Conservation (phyloP, 306 rosid genomes). For the Rosa multiflora region DNA sequence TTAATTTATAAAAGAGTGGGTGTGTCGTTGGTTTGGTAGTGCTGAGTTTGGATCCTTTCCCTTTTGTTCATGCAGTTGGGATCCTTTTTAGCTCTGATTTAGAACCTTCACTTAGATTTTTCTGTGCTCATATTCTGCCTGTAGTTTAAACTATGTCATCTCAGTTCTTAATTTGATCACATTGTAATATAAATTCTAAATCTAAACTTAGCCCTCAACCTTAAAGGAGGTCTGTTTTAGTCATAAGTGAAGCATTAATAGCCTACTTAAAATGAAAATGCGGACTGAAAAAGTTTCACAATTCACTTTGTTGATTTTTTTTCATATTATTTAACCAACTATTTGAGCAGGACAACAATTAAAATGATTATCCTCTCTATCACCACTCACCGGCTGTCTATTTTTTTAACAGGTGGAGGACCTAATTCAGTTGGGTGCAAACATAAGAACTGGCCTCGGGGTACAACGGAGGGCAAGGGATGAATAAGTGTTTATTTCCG, state of each 20-base stretch:
- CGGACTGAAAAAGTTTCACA: background rate
- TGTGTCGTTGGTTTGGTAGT: background rate
- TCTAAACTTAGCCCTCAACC: background rate
- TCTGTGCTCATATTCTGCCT: background rate
- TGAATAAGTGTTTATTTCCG: constrained; percentile 7
- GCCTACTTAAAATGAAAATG: background rate
- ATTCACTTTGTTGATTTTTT: background rate
- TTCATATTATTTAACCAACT: background rate
- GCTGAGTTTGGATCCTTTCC: background rate
- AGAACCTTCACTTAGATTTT: background rate
- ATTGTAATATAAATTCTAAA: background rate
- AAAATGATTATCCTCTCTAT: background rate
- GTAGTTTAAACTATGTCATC: background rate
- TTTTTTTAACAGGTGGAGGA: constrained; percentile 58
- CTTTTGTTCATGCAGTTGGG: background rate
- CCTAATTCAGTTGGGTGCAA: constrained; percentile 60
- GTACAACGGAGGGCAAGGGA: constrained; percentile 48
- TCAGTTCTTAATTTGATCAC: background rate
- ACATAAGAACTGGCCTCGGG: constrained; percentile 64
- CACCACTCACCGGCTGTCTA: background rate
- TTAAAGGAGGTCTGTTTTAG: background rate
- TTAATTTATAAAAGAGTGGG: background rate
- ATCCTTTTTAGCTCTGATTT: background rate
- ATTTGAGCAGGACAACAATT: background rate
- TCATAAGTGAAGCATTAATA: background rate